Percentiles rank a stretch among this genome's conserved stretches.
phyloP scores from a whole-genome alignment of 441 rosid genomes.

The Erodium moschatum region DNA sequence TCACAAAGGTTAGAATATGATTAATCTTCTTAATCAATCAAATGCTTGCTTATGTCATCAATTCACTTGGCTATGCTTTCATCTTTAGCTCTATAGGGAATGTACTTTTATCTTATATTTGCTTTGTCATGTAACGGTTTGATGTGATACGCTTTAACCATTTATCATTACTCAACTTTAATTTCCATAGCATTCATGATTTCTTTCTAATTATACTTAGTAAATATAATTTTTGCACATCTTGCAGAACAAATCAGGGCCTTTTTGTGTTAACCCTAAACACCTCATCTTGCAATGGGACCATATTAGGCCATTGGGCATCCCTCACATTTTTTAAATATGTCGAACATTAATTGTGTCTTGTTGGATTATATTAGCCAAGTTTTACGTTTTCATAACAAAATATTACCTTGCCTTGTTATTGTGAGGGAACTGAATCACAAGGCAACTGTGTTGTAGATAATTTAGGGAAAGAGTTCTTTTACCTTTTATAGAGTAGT shows the following conservation, averaged over 20 bases:
- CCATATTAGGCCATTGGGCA: neutral
- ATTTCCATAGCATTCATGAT: neutral
- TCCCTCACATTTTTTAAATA: neutral
- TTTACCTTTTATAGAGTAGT: neutral
- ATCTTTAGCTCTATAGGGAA: neutral
- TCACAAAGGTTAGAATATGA: conserved; percentile 33
- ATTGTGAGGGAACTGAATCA: no score
- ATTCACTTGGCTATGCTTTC: neutral
- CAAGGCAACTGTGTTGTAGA: neutral
- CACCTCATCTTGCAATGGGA: neutral
- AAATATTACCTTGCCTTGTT: neutral
- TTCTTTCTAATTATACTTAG: neutral
- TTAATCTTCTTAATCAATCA: neutral
- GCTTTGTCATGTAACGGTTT: neutral
- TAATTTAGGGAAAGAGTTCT: neutral
- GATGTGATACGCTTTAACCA: neutral
- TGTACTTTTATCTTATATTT: neutral
- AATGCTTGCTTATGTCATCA: neutral
- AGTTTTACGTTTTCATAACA: neutral
- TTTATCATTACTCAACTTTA: neutral
- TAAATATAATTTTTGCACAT: neutral
- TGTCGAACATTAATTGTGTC: neutral
- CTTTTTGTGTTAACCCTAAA: neutral
- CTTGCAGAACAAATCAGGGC: neutral
- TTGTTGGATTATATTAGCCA: neutral